Conservation (phyloP, 345 rosid genomes). For the Eucalyptus regnans region DNA sequence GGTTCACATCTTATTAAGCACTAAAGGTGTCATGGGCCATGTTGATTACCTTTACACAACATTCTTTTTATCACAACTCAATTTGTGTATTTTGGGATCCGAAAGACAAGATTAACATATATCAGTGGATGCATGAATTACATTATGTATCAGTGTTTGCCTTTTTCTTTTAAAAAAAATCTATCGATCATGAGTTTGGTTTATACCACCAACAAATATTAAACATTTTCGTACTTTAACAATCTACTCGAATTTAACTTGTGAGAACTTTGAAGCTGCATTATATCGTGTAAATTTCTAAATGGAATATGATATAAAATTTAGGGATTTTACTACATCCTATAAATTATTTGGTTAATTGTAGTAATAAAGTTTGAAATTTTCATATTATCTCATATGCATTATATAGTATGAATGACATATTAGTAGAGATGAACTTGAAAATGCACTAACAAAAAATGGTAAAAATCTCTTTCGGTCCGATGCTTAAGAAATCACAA, state of each 20-base stretch:
- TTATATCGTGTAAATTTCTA: too few relatives aligned
- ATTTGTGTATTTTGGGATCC: not conserved
- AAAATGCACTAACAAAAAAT: too few relatives aligned
- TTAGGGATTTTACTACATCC: too few relatives aligned
- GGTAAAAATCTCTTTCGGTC: too few relatives aligned
- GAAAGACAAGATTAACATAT: not conserved
- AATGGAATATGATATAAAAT: too few relatives aligned
- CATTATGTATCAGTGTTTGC: not conserved
- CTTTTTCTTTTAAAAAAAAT: not conserved
- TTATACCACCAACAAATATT: not conserved
- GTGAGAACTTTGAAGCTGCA: not conserved
- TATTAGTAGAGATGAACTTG: too few relatives aligned
- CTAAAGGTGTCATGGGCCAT: not conserved
- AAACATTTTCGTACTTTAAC: not conserved
- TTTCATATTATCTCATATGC: too few relatives aligned
- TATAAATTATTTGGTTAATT: not conserved
- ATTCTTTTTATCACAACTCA: not conserved
- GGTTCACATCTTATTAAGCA: not conserved
- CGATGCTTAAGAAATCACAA: too few relatives aligned
- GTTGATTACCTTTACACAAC: not conserved
- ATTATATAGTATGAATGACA: too few relatives aligned
- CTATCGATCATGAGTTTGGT: not conserved
- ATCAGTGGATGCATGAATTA: fast-evolving
- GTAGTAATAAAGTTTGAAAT: too few relatives aligned
- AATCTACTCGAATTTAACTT: not conserved